Percentiles rank a stretch among this genome's conserved stretches.
phyloP scores from a whole-genome alignment of 768 basidiomycete species.

The Boletus sp. region DNA sequence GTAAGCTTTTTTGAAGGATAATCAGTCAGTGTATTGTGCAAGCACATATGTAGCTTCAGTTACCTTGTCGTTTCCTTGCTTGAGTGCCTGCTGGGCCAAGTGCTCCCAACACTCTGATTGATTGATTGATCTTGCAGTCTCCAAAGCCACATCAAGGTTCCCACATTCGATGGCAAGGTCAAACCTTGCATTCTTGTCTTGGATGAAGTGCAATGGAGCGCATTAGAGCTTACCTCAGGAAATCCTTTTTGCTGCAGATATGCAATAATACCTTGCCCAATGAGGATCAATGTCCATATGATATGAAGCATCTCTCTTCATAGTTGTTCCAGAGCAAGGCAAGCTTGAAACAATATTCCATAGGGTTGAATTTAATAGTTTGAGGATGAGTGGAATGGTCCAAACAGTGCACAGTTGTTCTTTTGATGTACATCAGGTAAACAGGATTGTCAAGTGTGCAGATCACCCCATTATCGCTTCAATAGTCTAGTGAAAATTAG shows the following conservation, averaged over 20 bases:
- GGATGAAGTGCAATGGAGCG: slow-evolving; percentile 79
- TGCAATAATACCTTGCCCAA: slow-evolving; percentile 97
- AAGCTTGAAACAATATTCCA: slow-evolving; percentile 98
- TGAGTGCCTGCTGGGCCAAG: slow-evolving; percentile 91
- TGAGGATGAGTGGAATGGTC: slow-evolving; percentile 93
- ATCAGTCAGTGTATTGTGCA: neutral
- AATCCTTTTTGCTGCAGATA: slow-evolving; percentile 98
- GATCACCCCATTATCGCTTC: slow-evolving; percentile 96
- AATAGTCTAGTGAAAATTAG: neutral
- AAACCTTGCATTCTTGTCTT: slow-evolving; percentile 96
- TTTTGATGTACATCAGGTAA: slow-evolving; percentile 95
- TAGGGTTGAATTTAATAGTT: slow-evolving; percentile 96
- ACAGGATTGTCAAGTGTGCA: slow-evolving; percentile 98
- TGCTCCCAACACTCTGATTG: slow-evolving; percentile 91
- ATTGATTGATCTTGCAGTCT: slow-evolving; percentile 87
- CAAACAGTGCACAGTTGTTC: slow-evolving; percentile 92
- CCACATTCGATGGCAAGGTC: slow-evolving; percentile 98
- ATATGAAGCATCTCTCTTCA: slow-evolving; percentile 97
- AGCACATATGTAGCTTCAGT: slow-evolving; percentile 4
- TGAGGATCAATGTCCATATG: slow-evolving; percentile 89
- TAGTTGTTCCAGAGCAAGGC: slow-evolving; percentile 92
- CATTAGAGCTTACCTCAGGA: slow-evolving; percentile 66
- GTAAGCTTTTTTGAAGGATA: slow-evolving; percentile 70
- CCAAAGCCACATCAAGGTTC: slow-evolving; percentile 95
- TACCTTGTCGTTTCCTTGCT: slow-evolving; percentile 97